A percentile compares a stretch with the other conserved stretches of the same genome.
These are phyloP conservation scores for Fraxinus paxiana DNA, from an alignment of 305 asterid species.

Conservation along the genomic window DNA sequence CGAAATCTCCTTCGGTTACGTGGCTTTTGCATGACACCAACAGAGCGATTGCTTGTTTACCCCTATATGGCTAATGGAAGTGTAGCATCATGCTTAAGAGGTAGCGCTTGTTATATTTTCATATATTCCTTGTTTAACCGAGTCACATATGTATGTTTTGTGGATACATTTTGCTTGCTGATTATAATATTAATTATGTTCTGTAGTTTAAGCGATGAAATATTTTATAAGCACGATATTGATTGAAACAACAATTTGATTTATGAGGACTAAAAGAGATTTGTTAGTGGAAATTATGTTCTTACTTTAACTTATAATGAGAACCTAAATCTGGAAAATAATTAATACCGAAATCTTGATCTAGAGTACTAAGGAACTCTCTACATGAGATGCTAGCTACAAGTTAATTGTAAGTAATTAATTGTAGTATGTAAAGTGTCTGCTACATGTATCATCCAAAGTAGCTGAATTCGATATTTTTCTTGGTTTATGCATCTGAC, in stretches of 20 bases:
- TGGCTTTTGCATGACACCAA: constrained; percentile 71
- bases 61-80: constrained; percentile 74
- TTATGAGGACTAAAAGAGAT: background rate
- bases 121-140: background rate
- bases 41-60: constrained; percentile 63
- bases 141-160: background rate
- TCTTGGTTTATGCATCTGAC: background rate
- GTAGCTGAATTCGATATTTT: background rate
- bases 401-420: background rate
- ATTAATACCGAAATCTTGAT: background rate
- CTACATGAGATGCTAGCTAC: background rate
- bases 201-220: background rate
- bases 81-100: constrained; percentile 64
- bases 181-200: background rate
- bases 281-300: background rate
- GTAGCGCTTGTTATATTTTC: background rate
- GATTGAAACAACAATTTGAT: background rate
- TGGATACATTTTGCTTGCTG: background rate
- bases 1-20: constrained; percentile 61
- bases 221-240: background rate
- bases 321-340: background rate
- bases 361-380: background rate
- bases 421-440: background rate
- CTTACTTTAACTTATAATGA: background rate
- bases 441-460: background rate